Percentiles rank a stretch among this genome's conserved stretches.
Evolutionary conservation across 345 rosid species (phyloP).

Genomic region (Iberis pinnata): DNA sequence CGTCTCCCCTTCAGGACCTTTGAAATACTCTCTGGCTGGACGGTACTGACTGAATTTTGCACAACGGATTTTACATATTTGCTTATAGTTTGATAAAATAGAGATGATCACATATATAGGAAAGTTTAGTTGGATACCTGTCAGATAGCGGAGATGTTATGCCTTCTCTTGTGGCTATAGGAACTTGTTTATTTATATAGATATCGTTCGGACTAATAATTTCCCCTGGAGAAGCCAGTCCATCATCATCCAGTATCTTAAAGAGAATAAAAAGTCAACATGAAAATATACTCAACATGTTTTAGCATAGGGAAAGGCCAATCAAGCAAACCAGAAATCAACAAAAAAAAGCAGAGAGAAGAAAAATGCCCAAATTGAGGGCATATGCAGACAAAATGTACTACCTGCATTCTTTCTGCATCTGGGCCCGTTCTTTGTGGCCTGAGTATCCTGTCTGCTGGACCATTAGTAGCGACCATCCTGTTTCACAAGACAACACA

Average conservation of each 20-base stretch:
- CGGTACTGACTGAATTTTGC: constrained; percentile 52
- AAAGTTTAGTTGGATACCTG: constrained; percentile 36
- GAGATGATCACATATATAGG: neutral
- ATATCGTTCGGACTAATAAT: constrained; percentile 61
- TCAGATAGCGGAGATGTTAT: constrained; percentile 34
- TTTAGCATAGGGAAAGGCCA: constrained; percentile 5
- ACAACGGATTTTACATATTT: constrained; percentile 7
- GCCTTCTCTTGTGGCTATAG: constrained; percentile 37
- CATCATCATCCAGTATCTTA: constrained; percentile 78
- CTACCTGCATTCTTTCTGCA: constrained; percentile 73
- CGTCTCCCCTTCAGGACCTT: constrained; percentile 76
- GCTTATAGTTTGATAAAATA: constrained; percentile 7
- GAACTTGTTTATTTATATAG: constrained; percentile 58
- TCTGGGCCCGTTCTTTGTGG: constrained; percentile 57
- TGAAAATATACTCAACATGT: constrained; percentile 3
- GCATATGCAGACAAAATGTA: constrained; percentile 17
- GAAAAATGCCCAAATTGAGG: neutral
- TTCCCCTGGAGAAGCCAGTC: constrained; percentile 89
- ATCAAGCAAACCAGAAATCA: neutral
- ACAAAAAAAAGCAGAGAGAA: neutral
- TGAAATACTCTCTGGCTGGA: constrained; percentile 42
- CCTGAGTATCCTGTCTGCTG: constrained; percentile 56
- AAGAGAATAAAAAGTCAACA: constrained; percentile 7
- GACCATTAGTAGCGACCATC: constrained; percentile 34
- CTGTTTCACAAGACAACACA: constrained; percentile 35